These are phyloP conservation scores for Corrigiola litoralis DNA, from an alignment of 179 eudicot species.

Conservation along the genomic window DNA sequence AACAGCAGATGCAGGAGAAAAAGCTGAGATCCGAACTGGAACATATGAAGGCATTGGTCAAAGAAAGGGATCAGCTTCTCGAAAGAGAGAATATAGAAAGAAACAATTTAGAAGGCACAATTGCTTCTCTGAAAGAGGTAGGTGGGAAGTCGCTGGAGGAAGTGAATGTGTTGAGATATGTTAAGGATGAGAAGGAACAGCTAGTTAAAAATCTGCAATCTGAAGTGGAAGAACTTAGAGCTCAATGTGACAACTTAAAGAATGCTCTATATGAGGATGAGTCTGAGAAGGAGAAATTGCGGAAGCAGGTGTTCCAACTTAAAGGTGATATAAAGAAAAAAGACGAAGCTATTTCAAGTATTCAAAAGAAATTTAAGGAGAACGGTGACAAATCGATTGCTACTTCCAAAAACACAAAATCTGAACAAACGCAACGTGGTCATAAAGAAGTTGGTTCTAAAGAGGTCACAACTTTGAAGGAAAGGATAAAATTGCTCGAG, in stretches of 20 bases:
- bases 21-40: slow-evolving; percentile 35
- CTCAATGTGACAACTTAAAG: slow-evolving; percentile 41
- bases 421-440: slow-evolving; percentile 26
- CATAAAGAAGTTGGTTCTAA: slow-evolving; percentile 57
- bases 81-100: slow-evolving; percentile 31
- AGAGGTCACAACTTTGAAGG: slow-evolving; percentile 63
- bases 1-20: slow-evolving; percentile 28
- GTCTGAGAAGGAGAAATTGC: slow-evolving; percentile 57
- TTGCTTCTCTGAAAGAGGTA: slow-evolving; percentile 34
- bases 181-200: slow-evolving; percentile 49
- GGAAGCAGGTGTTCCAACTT: slow-evolving; percentile 51
- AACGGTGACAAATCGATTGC: slow-evolving; percentile 30
- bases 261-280: slow-evolving; percentile 48
- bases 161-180: slow-evolving; percentile 30
- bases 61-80: slow-evolving; percentile 42
- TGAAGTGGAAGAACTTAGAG: slow-evolving; percentile 47
- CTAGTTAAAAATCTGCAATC: slow-evolving; percentile 34
- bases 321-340: slow-evolving; percentile 54
- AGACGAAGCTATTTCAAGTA: slow-evolving; percentile 47
- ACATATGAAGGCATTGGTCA: slow-evolving; percentile 30
- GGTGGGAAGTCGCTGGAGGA: slow-evolving; percentile 47
- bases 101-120: slow-evolving; percentile 29
- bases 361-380: slow-evolving; percentile 70
- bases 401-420: slow-evolving; percentile 40
- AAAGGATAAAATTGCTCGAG: slow-evolving; percentile 69